Evolutionary conservation across 2,329 filamentous ascomycete species (phyloP), one percentile per base, ranked within the genome.

Genomic region (Colletotrichum endophyticum): DNA sequence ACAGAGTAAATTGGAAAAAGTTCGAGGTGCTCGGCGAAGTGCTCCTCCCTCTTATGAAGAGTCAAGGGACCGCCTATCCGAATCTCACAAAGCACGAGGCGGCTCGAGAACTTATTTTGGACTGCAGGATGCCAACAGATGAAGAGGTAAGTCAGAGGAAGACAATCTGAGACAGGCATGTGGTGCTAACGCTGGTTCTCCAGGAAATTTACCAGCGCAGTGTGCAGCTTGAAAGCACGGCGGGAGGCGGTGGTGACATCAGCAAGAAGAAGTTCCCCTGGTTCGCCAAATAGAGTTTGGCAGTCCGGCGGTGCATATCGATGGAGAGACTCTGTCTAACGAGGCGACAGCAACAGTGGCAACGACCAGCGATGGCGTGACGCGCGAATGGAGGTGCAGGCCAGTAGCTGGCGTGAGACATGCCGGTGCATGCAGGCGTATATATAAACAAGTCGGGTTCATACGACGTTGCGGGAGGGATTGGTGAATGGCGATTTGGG

Each of bases 21-120:
- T 99, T 99, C 81, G 96, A 99, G 84, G 94, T 99, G 36, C 93
- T 99, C 85, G 96, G 96, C 8, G 96, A 99, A 80, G 95, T 98
- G 7, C 91, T 99, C 70, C 89, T 98, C 76, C 94, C 95, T 3
- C 93, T 99, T 71, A 98, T 98, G 91, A 94, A 94, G 85, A 98
- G 96, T 81, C 96, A 99, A 85, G 94, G 95, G 70, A 92, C 92
- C 66, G 93, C 95, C 7, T 98, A 98, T 80, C 91, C 92, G 30
- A 94, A 93, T 77, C 87, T 96, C 77, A 87, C 88, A 39, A 93
- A 90, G 80, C 93, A 94, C 80, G 94, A 96, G 75, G 89, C 91
- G 70, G 91, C 95, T 6, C 90, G 93, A 80, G 93, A 95, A 80
- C 84, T 98, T 81, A 92, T 98, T 72, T 85, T 98, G 78, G 95